Percentiles rank a stretch among this genome's conserved stretches.
These are phyloP conservation scores for Diatrype stigma DNA, from an alignment of 2,329 filamentous ascomycete species.

Conservation along the genomic window DNA sequence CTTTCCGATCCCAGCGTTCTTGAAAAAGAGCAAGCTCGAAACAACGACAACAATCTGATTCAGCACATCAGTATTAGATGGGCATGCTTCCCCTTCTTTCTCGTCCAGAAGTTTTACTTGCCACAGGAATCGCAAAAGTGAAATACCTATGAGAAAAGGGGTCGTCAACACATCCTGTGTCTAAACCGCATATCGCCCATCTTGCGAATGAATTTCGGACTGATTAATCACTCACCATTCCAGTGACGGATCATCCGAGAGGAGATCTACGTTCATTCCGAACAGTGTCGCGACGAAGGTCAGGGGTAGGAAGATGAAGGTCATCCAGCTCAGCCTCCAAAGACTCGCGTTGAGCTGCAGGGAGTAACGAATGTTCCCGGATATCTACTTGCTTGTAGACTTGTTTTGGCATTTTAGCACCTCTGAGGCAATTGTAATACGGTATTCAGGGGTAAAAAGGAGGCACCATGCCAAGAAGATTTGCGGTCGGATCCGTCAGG, in stretches of 20 bases:
- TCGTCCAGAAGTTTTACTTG: not conserved
- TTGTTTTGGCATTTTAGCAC: not conserved
- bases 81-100: too few relatives aligned
- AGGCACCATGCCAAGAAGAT: not conserved
- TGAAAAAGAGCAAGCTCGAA: not conserved
- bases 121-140: not conserved
- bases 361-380: not conserved
- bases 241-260: not conserved
- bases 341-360: not conserved
- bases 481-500: not conserved
- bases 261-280: slow-evolving; percentile 1
- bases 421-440: not conserved
- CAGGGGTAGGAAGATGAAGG: slow-evolving; percentile 3
- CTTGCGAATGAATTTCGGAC: not conserved
- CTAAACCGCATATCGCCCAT: too few relatives aligned
- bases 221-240: not conserved
- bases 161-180: too few relatives aligned
- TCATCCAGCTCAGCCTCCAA: slow-evolving; percentile 2
- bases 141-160: not conserved
- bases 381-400: slow-evolving; percentile 2
- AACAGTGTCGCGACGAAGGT: slow-evolving; percentile 1
- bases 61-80: not conserved
- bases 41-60: not conserved
- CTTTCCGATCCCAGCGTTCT: not conserved
- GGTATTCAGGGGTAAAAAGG: not conserved